Evolutionary conservation across 805 yeast species (phyloP), one percentile per base, ranked within the genome.

Genomic region (Candida nonsorbophila): DNA sequence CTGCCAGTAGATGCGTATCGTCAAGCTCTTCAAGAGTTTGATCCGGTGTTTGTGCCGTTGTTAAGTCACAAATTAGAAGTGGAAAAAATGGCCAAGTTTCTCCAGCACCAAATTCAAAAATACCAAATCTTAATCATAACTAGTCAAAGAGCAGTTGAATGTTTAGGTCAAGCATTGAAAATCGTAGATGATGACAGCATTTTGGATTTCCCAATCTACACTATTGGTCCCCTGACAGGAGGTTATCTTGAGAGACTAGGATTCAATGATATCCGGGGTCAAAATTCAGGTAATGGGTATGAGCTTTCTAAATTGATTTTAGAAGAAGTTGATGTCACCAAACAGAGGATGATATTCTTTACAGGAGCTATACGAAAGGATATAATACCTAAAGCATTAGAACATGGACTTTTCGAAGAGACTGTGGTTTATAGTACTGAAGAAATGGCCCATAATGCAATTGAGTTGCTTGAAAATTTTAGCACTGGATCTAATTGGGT

Each of bases 151-250:
- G 94, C 96, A 2, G 94, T 88, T 0, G 96, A 88, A 42, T 79
- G 85, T 4, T 53, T 86, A 8, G 72, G 72, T 36, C 59, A 62
- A 21, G 50, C 72, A 9, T 55, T 79, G 5, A 36, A 40, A 0
- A 41, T 63, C n/a, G 25, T 28, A 8, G 44, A 37, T 17, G 43
- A 27, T 1, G 36, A 49, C 6, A 30, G 27, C 1, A 57, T 78
- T 1, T 48, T 73, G 5, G 30, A 39, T 3, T 77, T 76, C 42
- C 72, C 78, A 0, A 79, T 81, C 0, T 90, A 78, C 47, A 85
- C 96, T 0, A 96, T 90, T 5, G 97, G 97, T 0, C 95, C 95
- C 1, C 87, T 95, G 0, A 90, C 97, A 0, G 71, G 69, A 12
- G 59, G 62, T 10, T 74, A 81, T 11, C 52, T 90, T 8, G 36